Percentiles rank a stretch among this genome's conserved stretches.
Conservation (phyloP, 176 grass and related monocot species). For the Guadua angustifolia region DNA sequence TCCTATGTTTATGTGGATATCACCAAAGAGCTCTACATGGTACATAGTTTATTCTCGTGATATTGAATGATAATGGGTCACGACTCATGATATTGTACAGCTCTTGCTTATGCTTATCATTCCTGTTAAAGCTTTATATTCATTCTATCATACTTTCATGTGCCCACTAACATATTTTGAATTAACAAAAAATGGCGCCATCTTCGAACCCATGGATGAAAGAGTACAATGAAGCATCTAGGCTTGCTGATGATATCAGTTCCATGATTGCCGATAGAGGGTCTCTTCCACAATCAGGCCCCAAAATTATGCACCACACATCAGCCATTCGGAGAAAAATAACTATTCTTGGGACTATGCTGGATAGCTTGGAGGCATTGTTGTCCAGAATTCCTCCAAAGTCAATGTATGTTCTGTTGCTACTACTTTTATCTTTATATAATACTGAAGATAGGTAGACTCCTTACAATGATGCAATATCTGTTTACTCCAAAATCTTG, state of each 20-base stretch:
- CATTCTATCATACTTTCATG: neutral
- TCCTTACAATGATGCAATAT: neutral
- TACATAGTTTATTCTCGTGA: constrained; percentile 16
- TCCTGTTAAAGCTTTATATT: constrained; percentile 6
- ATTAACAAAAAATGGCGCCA: constrained; percentile 64
- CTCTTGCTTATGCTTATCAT: neutral
- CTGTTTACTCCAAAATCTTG: neutral
- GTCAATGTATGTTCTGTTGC: constrained; percentile 77
- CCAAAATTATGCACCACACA: constrained; percentile 65
- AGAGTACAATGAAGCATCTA: constrained; percentile 82
- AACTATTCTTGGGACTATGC: constrained; percentile 81
- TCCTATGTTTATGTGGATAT: neutral
- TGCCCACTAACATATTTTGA: constrained; percentile 41
- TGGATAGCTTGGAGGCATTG: constrained; percentile 76
- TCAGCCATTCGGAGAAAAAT: constrained; percentile 74
- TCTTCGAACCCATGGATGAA: constrained; percentile 76
- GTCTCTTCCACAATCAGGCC: constrained; percentile 81
- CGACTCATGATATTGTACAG: neutral
- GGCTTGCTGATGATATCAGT: constrained; percentile 78
- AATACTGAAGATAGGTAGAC: constrained; percentile 1
- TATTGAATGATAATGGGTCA: neutral
- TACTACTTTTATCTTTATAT: too few species aligned
- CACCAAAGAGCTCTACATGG: neutral
- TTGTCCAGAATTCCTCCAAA: constrained; percentile 70
- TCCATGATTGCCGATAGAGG: constrained; percentile 80